Percentiles rank a stretch among this genome's conserved stretches.
Conservation (phyloP, 2,329 filamentous ascomycete species). For the Didymella pomorum region DNA sequence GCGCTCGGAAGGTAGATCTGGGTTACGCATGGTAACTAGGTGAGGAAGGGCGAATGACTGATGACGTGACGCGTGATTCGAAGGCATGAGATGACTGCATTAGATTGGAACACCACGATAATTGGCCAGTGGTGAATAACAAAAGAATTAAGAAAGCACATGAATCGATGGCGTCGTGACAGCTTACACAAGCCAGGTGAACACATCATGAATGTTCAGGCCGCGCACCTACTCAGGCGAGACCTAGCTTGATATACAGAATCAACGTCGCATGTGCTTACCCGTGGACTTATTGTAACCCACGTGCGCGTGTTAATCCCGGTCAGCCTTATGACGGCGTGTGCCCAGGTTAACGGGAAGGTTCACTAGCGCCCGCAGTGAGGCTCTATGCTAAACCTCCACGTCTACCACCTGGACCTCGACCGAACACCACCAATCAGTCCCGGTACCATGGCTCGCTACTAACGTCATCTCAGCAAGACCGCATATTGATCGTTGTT, state of each 20-base stretch:
- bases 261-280: conserved; percentile 1
- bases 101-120: conserved; percentile 46
- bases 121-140: conserved; percentile 44
- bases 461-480: background rate
- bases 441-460: background rate
- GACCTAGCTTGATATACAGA: background rate
- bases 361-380: conserved; percentile 36
- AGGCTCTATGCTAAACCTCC: conserved; percentile 39
- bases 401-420: conserved; percentile 37
- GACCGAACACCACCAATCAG: background rate
- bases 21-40: conserved; percentile 34
- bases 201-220: background rate
- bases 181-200: background rate
- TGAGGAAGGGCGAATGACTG: conserved; percentile 35
- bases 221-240: background rate
- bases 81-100: conserved; percentile 33
- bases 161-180: background rate
- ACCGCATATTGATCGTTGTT: background rate
- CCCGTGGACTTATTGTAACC: background rate
- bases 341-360: conserved; percentile 17
- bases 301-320: conserved; percentile 17
- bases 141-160: conserved; percentile 32
- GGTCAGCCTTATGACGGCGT: conserved; percentile 27
- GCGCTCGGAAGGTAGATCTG: conserved; percentile 45
- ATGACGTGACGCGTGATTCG: conserved; percentile 41